phyloP scores from a whole-genome alignment of 2,329 filamentous ascomycete species.

The Hypoxylon sp. region DNA sequence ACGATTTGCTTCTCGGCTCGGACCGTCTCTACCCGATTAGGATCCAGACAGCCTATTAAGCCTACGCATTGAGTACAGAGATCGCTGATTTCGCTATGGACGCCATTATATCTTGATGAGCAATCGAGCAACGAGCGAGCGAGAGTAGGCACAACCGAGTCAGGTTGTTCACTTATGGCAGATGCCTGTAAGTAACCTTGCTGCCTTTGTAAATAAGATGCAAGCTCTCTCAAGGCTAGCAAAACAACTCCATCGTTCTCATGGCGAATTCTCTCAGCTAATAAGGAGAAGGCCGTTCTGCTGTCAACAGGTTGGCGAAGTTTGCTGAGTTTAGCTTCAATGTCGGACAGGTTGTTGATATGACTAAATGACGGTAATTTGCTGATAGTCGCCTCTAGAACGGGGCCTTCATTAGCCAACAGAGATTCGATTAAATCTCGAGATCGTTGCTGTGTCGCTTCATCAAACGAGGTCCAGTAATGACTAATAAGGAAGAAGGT shows the following conservation, averaged over 20 bases:
- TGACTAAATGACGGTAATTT: conserved; percentile 83
- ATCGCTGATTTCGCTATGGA: conserved; percentile 75
- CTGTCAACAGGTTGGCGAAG: conserved; percentile 77
- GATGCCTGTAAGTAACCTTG: conserved; percentile 85
- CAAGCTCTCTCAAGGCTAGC: conserved; percentile 84
- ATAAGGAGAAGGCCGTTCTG: conserved; percentile 77
- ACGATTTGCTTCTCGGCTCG: conserved; percentile 87
- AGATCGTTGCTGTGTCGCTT: conserved; percentile 71
- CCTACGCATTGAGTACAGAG: conserved; percentile 88
- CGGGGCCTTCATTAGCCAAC: conserved; percentile 71
- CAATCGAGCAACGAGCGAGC: conserved; percentile 88
- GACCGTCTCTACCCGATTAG: conserved; percentile 86
- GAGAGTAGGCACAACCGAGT: conserved; percentile 78
- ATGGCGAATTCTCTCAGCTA: conserved; percentile 80
- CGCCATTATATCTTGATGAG: conserved; percentile 82
- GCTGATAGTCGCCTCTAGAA: conserved; percentile 77
- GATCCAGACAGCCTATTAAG: conserved; percentile 90
- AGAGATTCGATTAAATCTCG: conserved; percentile 75
- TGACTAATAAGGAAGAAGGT: conserved; percentile 89
- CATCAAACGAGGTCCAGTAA: conserved; percentile 80
- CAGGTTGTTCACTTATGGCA: conserved; percentile 86
- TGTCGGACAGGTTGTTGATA: conserved; percentile 77
- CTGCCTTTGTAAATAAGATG: conserved; percentile 78
- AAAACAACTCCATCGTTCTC: conserved; percentile 90
- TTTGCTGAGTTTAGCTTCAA: conserved; percentile 75